These are phyloP conservation scores for Oryza glaberrima DNA, from an alignment of 176 grass and related monocot species.

Conservation along the genomic window DNA sequence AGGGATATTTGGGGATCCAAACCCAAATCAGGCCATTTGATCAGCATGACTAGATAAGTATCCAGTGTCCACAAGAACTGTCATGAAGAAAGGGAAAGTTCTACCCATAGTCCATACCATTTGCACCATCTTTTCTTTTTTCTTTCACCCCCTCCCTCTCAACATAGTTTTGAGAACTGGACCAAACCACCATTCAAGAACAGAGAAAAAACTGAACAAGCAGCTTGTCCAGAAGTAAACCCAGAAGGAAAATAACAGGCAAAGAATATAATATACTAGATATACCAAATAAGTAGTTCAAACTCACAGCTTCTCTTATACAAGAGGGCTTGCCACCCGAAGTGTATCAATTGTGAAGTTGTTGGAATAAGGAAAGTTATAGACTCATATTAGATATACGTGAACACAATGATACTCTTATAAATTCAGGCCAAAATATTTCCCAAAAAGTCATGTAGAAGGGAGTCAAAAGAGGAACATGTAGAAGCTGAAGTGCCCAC, in stretches of 20 bases:
- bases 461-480: too few species aligned
- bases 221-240: neutral
- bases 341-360: neutral
- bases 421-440: too few species aligned
- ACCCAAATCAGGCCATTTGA: conserved; percentile 28
- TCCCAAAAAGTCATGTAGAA: too few species aligned
- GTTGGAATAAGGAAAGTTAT: neutral
- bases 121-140: neutral
- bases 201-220: neutral
- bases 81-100: neutral
- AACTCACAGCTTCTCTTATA: too few species aligned
- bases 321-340: too few species aligned
- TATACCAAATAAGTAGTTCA: too few species aligned
- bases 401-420: neutral
- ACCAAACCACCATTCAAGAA: neutral
- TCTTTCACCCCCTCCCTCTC: neutral
- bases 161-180: neutral
- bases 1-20: neutral
- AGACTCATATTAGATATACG: neutral
- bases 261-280: too few species aligned
- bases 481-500: neutral
- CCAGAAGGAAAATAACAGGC: too few species aligned
- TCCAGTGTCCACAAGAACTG: neutral
- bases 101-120: neutral
- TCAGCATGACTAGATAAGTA: neutral